These are phyloP conservation scores for Pleurotus sapidus DNA, from an alignment of 768 basidiomycete genomes.

Conservation along the genomic window DNA sequence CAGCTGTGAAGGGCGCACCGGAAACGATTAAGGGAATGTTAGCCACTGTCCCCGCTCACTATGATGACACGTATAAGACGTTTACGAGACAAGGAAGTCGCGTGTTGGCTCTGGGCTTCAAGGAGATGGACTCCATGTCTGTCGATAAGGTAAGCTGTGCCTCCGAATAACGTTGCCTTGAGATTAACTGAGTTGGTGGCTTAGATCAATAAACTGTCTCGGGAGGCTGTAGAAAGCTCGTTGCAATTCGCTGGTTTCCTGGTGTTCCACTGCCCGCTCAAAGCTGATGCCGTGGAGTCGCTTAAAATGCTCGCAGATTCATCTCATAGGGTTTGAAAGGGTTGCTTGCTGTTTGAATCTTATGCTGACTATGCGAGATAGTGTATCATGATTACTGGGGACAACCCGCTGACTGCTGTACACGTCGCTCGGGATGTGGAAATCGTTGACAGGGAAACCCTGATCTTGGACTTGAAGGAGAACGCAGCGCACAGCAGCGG, in stretches of 20 bases:
- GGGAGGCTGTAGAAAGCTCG: slow-evolving; percentile 76
- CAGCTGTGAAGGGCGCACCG: slow-evolving; percentile 93
- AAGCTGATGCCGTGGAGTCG: slow-evolving; percentile 85
- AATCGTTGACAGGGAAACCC: slow-evolving; percentile 91
- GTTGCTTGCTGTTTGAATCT: too few species aligned
- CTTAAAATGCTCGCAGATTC: slow-evolving; percentile 95
- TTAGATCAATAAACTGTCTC: slow-evolving; percentile 85
- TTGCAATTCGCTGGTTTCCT: slow-evolving; percentile 93
- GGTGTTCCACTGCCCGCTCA: slow-evolving; percentile 98
- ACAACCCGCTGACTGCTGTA: slow-evolving; percentile 95
- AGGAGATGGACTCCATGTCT: slow-evolving; percentile 71
- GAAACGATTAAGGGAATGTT: slow-evolving; percentile 95
- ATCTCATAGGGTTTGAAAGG: slow-evolving; percentile 74
- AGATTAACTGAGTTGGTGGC: background rate
- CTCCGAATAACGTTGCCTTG: background rate
- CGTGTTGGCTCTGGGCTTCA: slow-evolving; percentile 88
- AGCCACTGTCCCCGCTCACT: slow-evolving; percentile 62
- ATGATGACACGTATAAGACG: slow-evolving; percentile 95
- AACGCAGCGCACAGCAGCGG: slow-evolving; percentile 69
- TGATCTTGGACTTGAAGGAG: slow-evolving; percentile 90
- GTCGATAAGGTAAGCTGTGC: slow-evolving; percentile 63
- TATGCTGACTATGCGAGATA: slow-evolving; percentile 22
- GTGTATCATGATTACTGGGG: slow-evolving; percentile 99
- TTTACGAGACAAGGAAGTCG: slow-evolving; percentile 92
- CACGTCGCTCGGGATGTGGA: slow-evolving; percentile 97